Evolutionary conservation across 2,329 filamentous ascomycete genomes (phyloP).

Genomic region (Fusarium chuoi): DNA sequence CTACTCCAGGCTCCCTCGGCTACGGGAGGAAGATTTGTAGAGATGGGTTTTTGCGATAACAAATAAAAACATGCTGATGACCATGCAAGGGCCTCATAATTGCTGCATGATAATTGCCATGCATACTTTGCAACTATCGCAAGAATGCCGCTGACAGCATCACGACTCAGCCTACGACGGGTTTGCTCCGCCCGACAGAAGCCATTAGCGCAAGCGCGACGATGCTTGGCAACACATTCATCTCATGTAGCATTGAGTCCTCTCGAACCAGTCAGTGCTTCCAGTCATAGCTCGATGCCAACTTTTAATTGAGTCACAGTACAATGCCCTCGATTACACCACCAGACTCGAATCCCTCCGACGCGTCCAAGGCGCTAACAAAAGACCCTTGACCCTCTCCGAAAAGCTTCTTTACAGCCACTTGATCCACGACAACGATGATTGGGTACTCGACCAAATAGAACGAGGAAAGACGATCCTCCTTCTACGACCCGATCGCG

Average conservation of each 20-base stretch:
- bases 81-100: background rate
- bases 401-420: conserved; percentile 55
- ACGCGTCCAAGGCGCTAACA: conserved; percentile 15
- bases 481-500: conserved; percentile 50
- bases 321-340: conserved; percentile 34
- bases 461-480: conserved; percentile 52
- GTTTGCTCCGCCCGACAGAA: background rate
- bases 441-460: conserved; percentile 44
- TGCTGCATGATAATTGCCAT: accelerated
- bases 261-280: conserved; percentile 25
- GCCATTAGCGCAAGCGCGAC: background rate
- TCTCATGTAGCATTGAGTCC: conserved; percentile 36
- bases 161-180: background rate
- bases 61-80: background rate
- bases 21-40: background rate
- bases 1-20: background rate
- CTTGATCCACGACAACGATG: conserved; percentile 43
- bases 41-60: background rate
- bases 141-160: background rate
- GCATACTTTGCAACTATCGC: background rate
- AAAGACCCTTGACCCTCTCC: conserved; percentile 49
- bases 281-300: accelerated
- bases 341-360: conserved; percentile 23
- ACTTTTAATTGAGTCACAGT: background rate
- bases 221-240: background rate